Evolutionary conservation across 2,329 filamentous ascomycete genomes (phyloP).

Genomic region (Colletotrichum agaves): DNA sequence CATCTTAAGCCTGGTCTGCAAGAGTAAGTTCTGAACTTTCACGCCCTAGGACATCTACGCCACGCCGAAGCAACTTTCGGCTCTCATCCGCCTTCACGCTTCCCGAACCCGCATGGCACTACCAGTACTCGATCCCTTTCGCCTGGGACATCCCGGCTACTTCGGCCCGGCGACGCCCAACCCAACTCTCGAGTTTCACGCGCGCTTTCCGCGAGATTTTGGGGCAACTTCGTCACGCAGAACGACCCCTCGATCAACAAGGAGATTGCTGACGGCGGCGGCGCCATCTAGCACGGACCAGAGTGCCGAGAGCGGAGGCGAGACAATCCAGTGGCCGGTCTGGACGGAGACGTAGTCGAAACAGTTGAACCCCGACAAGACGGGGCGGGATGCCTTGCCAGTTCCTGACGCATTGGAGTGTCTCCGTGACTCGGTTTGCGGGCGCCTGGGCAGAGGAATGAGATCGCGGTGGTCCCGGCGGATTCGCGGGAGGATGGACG

Average conservation of each 20-base stretch:
- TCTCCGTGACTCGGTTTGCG: constrained; percentile 43
- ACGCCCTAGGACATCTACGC: constrained; percentile 63
- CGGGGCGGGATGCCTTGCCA: constrained; percentile 50
- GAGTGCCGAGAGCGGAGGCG: neutral
- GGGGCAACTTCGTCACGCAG: constrained; percentile 58
- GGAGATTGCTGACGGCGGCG: constrained; percentile 42
- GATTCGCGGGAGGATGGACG: constrained; percentile 59
- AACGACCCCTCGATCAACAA: constrained; percentile 53
- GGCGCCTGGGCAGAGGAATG: constrained; percentile 46
- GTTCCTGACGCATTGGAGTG: constrained; percentile 31
- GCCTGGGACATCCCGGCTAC: constrained; percentile 51
- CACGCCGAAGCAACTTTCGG: constrained; percentile 66
- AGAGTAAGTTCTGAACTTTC: neutral
- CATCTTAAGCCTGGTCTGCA: too few species aligned
- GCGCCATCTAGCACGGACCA: constrained; percentile 44
- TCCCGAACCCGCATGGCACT: constrained; percentile 51
- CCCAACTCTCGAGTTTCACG: constrained; percentile 44
- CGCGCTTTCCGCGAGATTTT: constrained; percentile 54
- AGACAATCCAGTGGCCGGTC: constrained; percentile 47
- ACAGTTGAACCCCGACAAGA: constrained; percentile 59
- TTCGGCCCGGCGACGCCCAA: constrained; percentile 44
- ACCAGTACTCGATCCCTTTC: constrained; percentile 59
- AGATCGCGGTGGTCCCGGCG: constrained; percentile 54
- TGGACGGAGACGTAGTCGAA: constrained; percentile 46
- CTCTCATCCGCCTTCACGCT: constrained; percentile 57